Evolutionary conservation across 2,329 filamentous ascomycete species (phyloP), one percentile per base, ranked within the genome.

Genomic region (Bipolaris victoriae): DNA sequence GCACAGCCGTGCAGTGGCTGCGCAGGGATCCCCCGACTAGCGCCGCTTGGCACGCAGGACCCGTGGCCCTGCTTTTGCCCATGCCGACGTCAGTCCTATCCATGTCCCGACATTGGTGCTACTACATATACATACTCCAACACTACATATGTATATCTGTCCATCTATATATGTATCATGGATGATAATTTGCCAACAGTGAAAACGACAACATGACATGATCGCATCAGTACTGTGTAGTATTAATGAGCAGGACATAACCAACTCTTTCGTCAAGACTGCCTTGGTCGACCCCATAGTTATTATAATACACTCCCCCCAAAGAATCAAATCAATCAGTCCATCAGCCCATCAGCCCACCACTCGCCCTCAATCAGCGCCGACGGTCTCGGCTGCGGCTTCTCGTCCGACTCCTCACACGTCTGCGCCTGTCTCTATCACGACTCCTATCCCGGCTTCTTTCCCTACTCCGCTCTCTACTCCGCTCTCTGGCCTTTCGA

Each of bases 401-500:
- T 39, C 62, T 54, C 13, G 24, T 45, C 9, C 43, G 43, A 13
- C 43, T 45, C 43, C 43, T 45, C 18, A 16, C 43, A 20, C 60
- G 63, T 46, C 60, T 62, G 31, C 62, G 57, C 33, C 61, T 56
- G 26, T 65, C 66, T 37, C 63, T 58, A 37, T 57, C 55, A 13
- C 57, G 54, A 45, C 37, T 62, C 20, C 39, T 41, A 5, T 45
- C 43, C 5, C 46, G 54, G 22, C 54, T 52, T 24, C 45, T 55
- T 13, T 57, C 52, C 5, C 60, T 49, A 58, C 37, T 64, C 20
- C 45, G 55, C 24, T 58, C 57, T 10, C 58, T 47, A 39, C 65
- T 70, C 45, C 58, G 63, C 11, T 65, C 70, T 10, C 58, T 62
- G n/a, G 67, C 55, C 45, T 80, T 69, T 36, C 66, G 63, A 1